These are phyloP conservation scores for Aureobasidium musti DNA, from an alignment of 2,329 filamentous ascomycete genomes.

Conservation along the genomic window DNA sequence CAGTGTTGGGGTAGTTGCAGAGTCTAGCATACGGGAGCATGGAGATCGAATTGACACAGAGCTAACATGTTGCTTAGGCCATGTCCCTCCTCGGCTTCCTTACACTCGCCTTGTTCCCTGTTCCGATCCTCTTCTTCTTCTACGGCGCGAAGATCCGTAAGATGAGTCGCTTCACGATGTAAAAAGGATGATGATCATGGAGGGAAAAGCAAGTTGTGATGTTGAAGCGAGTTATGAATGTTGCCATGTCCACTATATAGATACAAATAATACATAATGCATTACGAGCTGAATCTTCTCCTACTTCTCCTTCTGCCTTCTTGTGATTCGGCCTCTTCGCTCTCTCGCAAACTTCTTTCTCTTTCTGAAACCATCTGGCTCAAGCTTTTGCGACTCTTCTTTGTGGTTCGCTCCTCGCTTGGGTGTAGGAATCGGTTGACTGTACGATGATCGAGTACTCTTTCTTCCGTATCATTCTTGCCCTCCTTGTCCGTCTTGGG, in stretches of 20 bases:
- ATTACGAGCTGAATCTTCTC: constrained; percentile 28
- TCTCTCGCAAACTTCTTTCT: constrained; percentile 35
- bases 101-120: constrained; percentile 36
- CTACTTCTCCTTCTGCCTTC: constrained; percentile 32
- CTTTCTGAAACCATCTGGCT: constrained; percentile 36
- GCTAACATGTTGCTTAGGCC: constrained; percentile 35
- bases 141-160: constrained; percentile 36
- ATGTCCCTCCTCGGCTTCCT: constrained; percentile 40
- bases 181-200: not conserved
- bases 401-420: constrained; percentile 41
- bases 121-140: constrained; percentile 38
- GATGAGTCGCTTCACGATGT: constrained; percentile 32
- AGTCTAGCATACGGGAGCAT: too few relatives aligned
- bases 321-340: constrained; percentile 31
- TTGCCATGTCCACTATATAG: not conserved
- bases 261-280: constrained; percentile 15
- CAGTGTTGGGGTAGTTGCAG: too few relatives aligned
- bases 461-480: constrained; percentile 66
- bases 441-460: constrained; percentile 79
- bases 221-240: not conserved
- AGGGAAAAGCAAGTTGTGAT: too few relatives aligned
- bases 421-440: constrained; percentile 80
- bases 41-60: too few relatives aligned
- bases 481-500: constrained; percentile 88
- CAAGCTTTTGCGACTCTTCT: constrained; percentile 41